Evolutionary conservation across 306 rosid species (phyloP).

Genomic region (Cucumis hystrix): DNA sequence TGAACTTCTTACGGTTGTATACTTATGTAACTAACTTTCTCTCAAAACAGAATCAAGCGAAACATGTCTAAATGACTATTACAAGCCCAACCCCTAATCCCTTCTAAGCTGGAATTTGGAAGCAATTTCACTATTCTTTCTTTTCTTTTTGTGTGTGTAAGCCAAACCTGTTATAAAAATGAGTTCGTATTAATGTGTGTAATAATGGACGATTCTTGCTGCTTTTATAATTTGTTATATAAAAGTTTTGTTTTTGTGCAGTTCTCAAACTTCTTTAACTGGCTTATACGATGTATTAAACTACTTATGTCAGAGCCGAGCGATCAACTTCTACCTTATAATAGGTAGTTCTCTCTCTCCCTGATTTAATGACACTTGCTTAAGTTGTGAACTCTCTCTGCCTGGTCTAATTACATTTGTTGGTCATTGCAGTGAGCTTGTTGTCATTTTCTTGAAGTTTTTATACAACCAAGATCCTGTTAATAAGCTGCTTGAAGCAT

Average conservation of each 20-base stretch:
- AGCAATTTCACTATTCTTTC: background rate
- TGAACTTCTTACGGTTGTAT: background rate
- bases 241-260: conserved; percentile 21
- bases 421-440: conserved; percentile 77
- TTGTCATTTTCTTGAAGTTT: conserved; percentile 75
- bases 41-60: background rate
- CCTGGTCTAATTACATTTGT: conserved; percentile 10
- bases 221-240: background rate
- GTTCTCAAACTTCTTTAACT: conserved; percentile 93
- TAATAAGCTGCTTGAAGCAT: conserved; percentile 64
- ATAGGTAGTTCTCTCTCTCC: conserved; percentile 35
- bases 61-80: background rate
- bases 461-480: conserved; percentile 90
- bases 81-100: background rate
- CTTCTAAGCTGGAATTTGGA: background rate
- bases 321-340: conserved; percentile 79
- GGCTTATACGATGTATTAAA: conserved; percentile 88
- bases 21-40: background rate
- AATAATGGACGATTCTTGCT: background rate
- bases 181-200: background rate
- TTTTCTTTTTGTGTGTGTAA: background rate
- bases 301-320: conserved; percentile 88
- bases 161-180: background rate
- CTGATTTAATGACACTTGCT: background rate
- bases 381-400: conserved; percentile 48